Conservation (phyloP, 805 yeast genomes). For the Candida suzukii region DNA sequence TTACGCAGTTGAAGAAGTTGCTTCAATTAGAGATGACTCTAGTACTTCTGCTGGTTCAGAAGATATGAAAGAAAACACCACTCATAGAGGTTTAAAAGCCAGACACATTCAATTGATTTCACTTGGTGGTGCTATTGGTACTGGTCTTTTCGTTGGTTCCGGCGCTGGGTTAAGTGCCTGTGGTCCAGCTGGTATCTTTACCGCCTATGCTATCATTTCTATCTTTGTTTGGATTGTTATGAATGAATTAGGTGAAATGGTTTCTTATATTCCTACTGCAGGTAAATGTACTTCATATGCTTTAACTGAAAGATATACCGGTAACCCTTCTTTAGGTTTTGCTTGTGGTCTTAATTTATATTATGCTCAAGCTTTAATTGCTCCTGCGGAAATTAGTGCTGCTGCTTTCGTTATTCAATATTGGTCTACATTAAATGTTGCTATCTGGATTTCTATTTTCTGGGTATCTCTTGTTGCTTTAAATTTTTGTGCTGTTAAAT, state of each 20-base stretch:
- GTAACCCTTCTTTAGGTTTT: conserved; percentile 52
- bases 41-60: neutral
- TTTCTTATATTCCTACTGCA: conserved; percentile 51
- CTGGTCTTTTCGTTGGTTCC: conserved; percentile 47
- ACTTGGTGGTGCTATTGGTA: conserved; percentile 67
- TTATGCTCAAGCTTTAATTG: conserved; percentile 43
- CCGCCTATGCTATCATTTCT: conserved; percentile 58
- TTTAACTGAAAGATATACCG: conserved; percentile 21
- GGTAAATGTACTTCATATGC: conserved; percentile 64
- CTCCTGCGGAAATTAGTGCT: conserved; percentile 59
- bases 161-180: conserved; percentile 31
- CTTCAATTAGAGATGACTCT: neutral
- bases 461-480: conserved; percentile 37
- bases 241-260: conserved; percentile 63
- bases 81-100: conserved; percentile 35
- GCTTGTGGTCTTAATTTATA: conserved; percentile 44
- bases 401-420: conserved; percentile 56
- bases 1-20: neutral
- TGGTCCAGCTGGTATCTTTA: conserved; percentile 39
- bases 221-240: conserved; percentile 33
- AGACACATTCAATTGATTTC: conserved; percentile 61
- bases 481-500: conserved; percentile 46
- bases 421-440: conserved; percentile 55
- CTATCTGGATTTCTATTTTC: conserved; percentile 53
- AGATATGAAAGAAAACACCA: conserved; percentile 2